Conservation (phyloP, 192 early-diverging fungal species). For the Allomyces arbusculus region DNA sequence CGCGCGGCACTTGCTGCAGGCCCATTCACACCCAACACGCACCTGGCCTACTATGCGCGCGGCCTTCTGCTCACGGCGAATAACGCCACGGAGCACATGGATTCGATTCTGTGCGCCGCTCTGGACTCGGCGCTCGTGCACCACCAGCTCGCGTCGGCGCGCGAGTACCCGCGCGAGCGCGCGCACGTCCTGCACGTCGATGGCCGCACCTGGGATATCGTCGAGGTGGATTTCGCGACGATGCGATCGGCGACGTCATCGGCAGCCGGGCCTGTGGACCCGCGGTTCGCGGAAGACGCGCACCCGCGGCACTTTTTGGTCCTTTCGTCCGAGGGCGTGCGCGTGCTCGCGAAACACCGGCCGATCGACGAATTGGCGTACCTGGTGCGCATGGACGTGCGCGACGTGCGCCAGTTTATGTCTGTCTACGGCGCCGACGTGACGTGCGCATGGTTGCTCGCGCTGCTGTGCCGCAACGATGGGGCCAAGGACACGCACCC, state of each 20-base stretch:
- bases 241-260: no score
- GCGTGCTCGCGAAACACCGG: conserved; percentile 44
- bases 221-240: conserved; percentile 17
- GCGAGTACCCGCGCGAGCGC: conserved; percentile 3
- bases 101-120: no score
- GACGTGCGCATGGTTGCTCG: neutral
- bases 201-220: conserved; percentile 69
- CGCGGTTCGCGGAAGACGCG: neutral
- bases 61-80: neutral
- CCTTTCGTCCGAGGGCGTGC: conserved; percentile 54
- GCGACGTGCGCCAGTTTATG: neutral
- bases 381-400: conserved; percentile 19
- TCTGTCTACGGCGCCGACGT: neutral
- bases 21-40: neutral
- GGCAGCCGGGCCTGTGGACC: no score
- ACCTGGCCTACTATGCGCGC: neutral
- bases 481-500: neutral
- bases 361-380: conserved; percentile 53
- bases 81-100: no score
- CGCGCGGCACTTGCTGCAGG: no score
- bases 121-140: no score
- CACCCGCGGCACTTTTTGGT: conserved; percentile 39
- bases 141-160: no score
- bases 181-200: conserved; percentile 26
- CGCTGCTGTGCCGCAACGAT: neutral